A percentile compares a stretch with the other conserved stretches of the same genome.
Conservation (phyloP, 2,329 filamentous ascomycete genomes). For the Fusarium temperatum region DNA sequence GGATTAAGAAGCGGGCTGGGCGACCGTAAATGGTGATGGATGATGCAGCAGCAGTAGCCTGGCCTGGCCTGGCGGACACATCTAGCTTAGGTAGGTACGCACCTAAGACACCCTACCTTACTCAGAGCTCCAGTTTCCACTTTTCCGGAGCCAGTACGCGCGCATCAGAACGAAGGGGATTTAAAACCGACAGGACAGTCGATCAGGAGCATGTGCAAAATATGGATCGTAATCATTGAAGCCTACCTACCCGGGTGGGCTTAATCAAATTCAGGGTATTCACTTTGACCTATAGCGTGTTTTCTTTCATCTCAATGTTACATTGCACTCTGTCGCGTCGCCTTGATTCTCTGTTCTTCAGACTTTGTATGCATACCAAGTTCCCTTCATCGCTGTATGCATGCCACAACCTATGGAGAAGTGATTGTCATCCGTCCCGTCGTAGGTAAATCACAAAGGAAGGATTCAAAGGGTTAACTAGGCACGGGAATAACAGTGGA, state of each 20-base stretch:
- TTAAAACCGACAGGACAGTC: background rate
- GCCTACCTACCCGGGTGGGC: background rate
- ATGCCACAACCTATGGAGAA: background rate
- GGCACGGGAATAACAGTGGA: background rate
- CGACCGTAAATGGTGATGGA: conserved; percentile 29
- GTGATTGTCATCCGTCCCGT: background rate
- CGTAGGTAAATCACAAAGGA: background rate
- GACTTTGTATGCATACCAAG: background rate
- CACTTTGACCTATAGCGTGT: background rate
- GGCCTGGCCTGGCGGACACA: conserved; percentile 30
- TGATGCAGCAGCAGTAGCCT: conserved; percentile 45
- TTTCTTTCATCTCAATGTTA: background rate
- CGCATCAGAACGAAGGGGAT: background rate
- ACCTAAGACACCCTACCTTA: background rate
- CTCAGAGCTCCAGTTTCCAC: conserved; percentile 23
- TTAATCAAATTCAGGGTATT: background rate
- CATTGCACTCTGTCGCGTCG: background rate
- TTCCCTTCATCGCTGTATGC: background rate
- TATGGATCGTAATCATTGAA: background rate
- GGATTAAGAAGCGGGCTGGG: conserved; percentile 31
- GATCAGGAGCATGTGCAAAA: background rate
- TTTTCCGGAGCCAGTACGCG: conserved; percentile 24
- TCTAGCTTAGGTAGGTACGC: conserved; percentile 5
- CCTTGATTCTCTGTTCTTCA: background rate
- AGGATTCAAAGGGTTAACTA: background rate